Base-by-base conservation (phyloP, 768 basidiomycete genomes). In the Clitopilus hobsonii region DNA sequence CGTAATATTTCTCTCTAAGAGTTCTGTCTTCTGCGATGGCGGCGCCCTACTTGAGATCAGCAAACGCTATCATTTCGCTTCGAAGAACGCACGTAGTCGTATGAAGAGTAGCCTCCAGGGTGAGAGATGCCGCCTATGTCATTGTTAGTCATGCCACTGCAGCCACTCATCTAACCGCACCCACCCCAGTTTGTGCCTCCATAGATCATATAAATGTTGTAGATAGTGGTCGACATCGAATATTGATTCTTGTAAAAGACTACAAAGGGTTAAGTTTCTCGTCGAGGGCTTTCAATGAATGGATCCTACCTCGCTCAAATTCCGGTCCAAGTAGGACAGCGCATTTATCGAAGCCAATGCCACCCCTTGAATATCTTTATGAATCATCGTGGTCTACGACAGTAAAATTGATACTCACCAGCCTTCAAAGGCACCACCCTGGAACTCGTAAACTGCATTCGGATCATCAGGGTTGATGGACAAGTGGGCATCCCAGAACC, bases 401-500 rank as follows among this genome's bases (percentile, higher is more conserved):
- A 30, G 29, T 45, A 22, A 20, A n/a, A 8, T 22, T 26, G 16
- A n/a, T 25, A 60, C 67, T 22, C 52, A 72, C 72, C 74, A 79
- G 54, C 71, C 71, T 61, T 84, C 82, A 38, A 80, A 78, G 14
- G 79, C 69, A 32, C 83, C 83, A 6, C 78, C 81, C 63, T 76
- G 77, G 58, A 74, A 73, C 56, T 79, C 79, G 62, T 67, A 77
- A 1, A 77, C 67, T 27, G 73, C 74, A 52, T 77, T 74, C 10
- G 68, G 65, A 51, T 66, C 67, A 32, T 75, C 59, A 1, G 76
- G 76, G 30, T 70, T 74, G 49, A 61, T 63, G 41, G 63, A 51
- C 52, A 68, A 11, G 60, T 79, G 78, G 3, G 74, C 63, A 22
- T 63, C 70, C 67, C 70, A 75, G 60, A 76, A 76, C 28, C 60